Percentiles rank a stretch among this genome's conserved stretches.
phyloP scores from a whole-genome alignment of 179 eudicot species.

The Beta lomatogona region DNA sequence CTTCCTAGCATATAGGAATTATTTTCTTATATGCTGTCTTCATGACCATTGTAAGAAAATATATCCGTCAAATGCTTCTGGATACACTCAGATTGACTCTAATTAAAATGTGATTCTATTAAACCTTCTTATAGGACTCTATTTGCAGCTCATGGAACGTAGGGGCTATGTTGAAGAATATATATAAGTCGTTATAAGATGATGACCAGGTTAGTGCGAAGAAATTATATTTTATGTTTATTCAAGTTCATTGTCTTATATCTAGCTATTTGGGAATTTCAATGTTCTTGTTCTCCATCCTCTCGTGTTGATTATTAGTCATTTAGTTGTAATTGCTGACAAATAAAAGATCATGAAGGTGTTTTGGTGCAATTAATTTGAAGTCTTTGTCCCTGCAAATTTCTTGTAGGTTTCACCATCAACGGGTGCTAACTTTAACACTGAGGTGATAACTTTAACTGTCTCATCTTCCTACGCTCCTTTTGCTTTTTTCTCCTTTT shows the following conservation, averaged over 20 bases:
- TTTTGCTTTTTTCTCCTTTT: no score
- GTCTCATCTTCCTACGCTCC: no score
- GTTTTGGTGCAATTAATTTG: neutral
- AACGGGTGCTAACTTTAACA: no score
- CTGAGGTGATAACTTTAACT: no score
- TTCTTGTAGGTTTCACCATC: conserved; percentile 86
- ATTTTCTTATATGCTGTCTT: neutral
- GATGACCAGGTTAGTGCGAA: no score
- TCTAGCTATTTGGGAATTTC: neutral
- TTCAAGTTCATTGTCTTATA: no score
- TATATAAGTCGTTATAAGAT: no score
- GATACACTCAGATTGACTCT: conserved; percentile 7
- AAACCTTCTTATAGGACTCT: no score
- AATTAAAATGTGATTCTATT: conserved; percentile 18
- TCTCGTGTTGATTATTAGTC: neutral
- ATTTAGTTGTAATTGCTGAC: neutral
- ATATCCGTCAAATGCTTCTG: conserved; percentile 1
- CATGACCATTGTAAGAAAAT: conserved; percentile 6
- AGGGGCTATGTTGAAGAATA: no score
- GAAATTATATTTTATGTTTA: no score
- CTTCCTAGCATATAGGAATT: neutral
- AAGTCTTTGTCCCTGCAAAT: neutral
- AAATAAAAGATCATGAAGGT: neutral
- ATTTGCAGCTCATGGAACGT: no score
- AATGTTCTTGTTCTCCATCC: neutral